Percentiles rank a stretch among this genome's conserved stretches.
phyloP scores from a whole-genome alignment of 345 rosid species.

The Rhodomyrtus tomentosa region DNA sequence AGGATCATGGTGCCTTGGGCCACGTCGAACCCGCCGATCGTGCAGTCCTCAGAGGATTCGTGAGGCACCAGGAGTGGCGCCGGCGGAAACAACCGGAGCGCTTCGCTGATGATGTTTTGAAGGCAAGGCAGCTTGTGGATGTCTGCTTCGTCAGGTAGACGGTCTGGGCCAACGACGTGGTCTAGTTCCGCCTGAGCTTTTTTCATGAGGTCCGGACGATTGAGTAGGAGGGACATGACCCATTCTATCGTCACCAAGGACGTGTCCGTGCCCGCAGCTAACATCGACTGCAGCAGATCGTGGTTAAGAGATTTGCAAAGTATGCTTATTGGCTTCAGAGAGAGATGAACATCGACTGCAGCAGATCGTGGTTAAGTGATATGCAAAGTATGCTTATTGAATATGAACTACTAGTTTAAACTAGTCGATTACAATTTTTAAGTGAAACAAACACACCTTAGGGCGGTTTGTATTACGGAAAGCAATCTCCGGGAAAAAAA shows the following conservation, averaged over 20 bases:
- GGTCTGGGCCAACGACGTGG: conserved; percentile 8
- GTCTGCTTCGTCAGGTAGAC: conserved; percentile 24
- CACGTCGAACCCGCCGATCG: conserved; percentile 19
- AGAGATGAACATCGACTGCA: too few relatives aligned
- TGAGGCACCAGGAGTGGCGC: conserved; percentile 34
- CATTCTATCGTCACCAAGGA: conserved; percentile 27
- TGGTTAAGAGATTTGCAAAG: background rate
- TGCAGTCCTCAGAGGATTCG: conserved; percentile 18
- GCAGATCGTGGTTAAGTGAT: too few relatives aligned
- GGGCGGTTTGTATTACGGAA: too few relatives aligned
- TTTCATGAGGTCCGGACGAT: conserved; percentile 13
- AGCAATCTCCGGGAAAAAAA: too few relatives aligned
- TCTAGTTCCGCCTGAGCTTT: conserved; percentile 23
- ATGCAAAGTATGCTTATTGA: too few relatives aligned
- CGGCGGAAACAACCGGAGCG: conserved; percentile 19
- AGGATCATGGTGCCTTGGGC: conserved; percentile 25
- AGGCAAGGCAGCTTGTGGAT: conserved; percentile 19
- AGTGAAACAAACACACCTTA: too few relatives aligned
- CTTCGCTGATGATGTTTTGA: conserved; percentile 26
- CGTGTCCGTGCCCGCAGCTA: conserved; percentile 41
- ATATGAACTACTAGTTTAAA: too few relatives aligned
- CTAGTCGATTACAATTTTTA: too few relatives aligned
- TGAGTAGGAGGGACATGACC: conserved; percentile 37
- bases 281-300: conserved; percentile 7
- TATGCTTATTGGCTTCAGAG: background rate